Base-by-base conservation (phyloP, 2,329 filamentous ascomycete species). In the Fusarium paranaense region DNA sequence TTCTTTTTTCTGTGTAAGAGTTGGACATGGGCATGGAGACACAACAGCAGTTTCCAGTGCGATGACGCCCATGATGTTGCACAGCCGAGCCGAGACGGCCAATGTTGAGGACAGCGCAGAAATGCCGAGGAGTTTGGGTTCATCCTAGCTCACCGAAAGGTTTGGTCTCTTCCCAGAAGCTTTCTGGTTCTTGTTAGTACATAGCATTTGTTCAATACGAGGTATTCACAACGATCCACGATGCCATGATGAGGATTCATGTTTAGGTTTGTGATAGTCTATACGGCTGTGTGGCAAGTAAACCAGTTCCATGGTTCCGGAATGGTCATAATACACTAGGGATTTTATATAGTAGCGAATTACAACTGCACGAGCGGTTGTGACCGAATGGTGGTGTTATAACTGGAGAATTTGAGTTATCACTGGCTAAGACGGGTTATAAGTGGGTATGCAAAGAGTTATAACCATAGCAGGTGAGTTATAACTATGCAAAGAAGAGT, bases 181-280 rank as follows among this genome's bases (percentile, higher is more conserved):
- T 22, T 59, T 63, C 66, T 67, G 58, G 56, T 62, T 64, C 66
- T 71, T 66, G 59, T 47, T 60, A 40, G 73, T 78, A 76, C 62
- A 76, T 76, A 73, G 62, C 73, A 54, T 70, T 47, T 57, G 42
- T 75, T 73, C 64, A 76, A 71, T 68, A 76, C 45, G 61, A 74
- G 40, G 67, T 57, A 69, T 71, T 78, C 35, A 67, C 65, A 63
- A 30, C 33, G 14, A 47, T 9, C n/a, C 2, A 40, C n/a, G 18
- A 13, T 20, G 37, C 20, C 13, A 45, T 22, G 9, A n/a, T 16
- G 10, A 32, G 25, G 2, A 33, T 16, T 25, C 16, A 47, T 45
- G 16, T 40, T 32, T 1, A 25, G 7, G 5, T 25, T n/a, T 14
- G 13, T 3, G 2, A 20, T 30, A 8, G n/a, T 20, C 3, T 20